These are phyloP conservation scores for Fragilariopsis cylindrus DNA, from an alignment of 108 stramenopile genomes.

Conservation along the genomic window DNA sequence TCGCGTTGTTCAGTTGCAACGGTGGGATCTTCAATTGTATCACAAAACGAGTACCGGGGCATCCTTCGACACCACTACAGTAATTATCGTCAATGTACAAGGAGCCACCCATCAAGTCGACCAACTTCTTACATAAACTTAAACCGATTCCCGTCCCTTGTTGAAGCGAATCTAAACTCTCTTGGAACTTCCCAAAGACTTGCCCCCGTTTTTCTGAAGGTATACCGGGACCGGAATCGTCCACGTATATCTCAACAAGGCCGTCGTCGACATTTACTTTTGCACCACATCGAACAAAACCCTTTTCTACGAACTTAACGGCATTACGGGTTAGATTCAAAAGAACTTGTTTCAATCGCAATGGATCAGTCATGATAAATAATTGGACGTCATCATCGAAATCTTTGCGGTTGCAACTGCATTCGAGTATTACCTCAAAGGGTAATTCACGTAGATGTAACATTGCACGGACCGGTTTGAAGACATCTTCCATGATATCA, in stretches of 20 bases:
- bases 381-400: conserved; percentile 4
- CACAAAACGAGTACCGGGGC: conserved; percentile 31
- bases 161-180: conserved; percentile 38
- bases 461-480: conserved; percentile 38
- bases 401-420: conserved; percentile 11
- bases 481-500: conserved; percentile 34
- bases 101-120: conserved; percentile 33
- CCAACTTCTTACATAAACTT: conserved; percentile 27
- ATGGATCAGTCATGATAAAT: conserved; percentile 28
- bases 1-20: background rate
- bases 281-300: conserved; percentile 32
- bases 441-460: conserved; percentile 19
- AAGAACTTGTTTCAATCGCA: conserved; percentile 45
- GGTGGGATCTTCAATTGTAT: conserved; percentile 15
- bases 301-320: conserved; percentile 36
- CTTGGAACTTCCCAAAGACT: conserved; percentile 43
- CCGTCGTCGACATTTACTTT: conserved; percentile 3
- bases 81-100: conserved; percentile 25
- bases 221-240: conserved; percentile 49
- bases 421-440: conserved; percentile 26
- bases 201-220: conserved; percentile 33
- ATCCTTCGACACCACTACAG: conserved; percentile 32
- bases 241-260: conserved; percentile 28
- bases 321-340: conserved; percentile 37
- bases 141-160: conserved; percentile 48